Base-by-base conservation (phyloP, 306 rosid genomes). In the Glycine soja region DNA sequence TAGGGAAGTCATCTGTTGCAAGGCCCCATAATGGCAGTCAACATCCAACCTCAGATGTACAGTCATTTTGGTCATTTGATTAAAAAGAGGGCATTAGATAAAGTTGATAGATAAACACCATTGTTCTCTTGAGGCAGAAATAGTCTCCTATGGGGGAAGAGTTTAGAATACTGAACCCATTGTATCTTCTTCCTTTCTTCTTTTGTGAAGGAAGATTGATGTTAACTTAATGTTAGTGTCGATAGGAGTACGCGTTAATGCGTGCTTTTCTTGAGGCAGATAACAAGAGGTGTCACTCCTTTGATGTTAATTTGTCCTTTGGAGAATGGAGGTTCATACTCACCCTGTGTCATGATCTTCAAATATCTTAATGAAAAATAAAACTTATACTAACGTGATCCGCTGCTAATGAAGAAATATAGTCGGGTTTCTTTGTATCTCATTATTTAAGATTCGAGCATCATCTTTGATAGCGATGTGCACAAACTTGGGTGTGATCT, bases 11-110 rank as follows among this genome's bases (percentile, higher is more conserved):
- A 74, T 24, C 91, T 12, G 81, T 82, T 68, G 78, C 84, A 32
- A 87, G 86, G 87, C 89, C 93, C 40, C 89, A 83, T 53, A 83
- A 83, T 57, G 90, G 95, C 72, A 85, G 88, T 87, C 83, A 61
- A 58, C 90, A 85, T 51, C 90, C 94, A 36, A 47, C 83, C 79
- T 81, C 94, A 43, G 92, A 91, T 91, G 97, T 89, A 90, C 93
- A 93, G 90, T 90, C 97, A 34, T 90, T 82, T 82, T 93, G 97
- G 97, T 90, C 88, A 78, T 95, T 91, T 82, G 91, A 87, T 90
- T 88, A 76, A 79, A 81, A 82, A 88, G 30, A 24, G 30, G 30
- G 30, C 2, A 83, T 10, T 90, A 85, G 89, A 86, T 77, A 82
- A 24, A 24, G 30, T 24, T 24, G 30, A 87, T 59, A 78, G 54